Conservation (phyloP, 2,329 filamentous ascomycete genomes). For the Aaosphaeria arxii region DNA sequence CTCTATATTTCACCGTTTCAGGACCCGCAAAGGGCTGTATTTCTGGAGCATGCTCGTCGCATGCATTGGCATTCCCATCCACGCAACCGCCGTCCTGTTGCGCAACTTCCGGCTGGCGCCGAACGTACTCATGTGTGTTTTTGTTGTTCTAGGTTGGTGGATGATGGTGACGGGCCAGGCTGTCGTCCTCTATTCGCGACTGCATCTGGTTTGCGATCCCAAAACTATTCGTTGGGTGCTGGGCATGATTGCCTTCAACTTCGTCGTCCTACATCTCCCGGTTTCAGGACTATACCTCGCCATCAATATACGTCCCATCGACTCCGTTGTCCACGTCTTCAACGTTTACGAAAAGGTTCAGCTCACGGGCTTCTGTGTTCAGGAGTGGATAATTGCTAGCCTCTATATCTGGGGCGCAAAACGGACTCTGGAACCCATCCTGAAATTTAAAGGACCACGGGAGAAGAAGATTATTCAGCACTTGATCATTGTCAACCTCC, state of each 20-base stretch:
- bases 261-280: slow-evolving; percentile 8
- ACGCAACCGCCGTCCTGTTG: slow-evolving; percentile 2
- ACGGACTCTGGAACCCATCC: slow-evolving; percentile 15
- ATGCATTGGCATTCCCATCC: slow-evolving; percentile 3
- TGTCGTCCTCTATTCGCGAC: slow-evolving; percentile 59
- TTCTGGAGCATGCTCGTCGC: slow-evolving; percentile 3
- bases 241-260: slow-evolving; percentile 54
- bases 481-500: slow-evolving; percentile 35
- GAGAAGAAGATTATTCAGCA: slow-evolving; percentile 21
- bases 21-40: background rate
- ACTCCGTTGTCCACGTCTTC: slow-evolving; percentile 7
- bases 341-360: slow-evolving; percentile 38
- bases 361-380: slow-evolving; percentile 37
- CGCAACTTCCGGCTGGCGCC: slow-evolving; percentile 2
- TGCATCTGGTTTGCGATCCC: slow-evolving; percentile 12
- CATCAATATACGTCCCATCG: slow-evolving; percentile 1
- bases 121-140: background rate
- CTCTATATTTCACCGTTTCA: background rate
- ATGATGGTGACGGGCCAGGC: slow-evolving; percentile 60
- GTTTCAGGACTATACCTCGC: background rate
- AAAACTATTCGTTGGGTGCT: slow-evolving; percentile 39
- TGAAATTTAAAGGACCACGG: slow-evolving; percentile 3
- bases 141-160: slow-evolving; percentile 3
- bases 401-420: slow-evolving; percentile 53
- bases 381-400: slow-evolving; percentile 34